Evolutionary conservation across 106 monocot species (phyloP).

Genomic region (Acorus calamus): DNA sequence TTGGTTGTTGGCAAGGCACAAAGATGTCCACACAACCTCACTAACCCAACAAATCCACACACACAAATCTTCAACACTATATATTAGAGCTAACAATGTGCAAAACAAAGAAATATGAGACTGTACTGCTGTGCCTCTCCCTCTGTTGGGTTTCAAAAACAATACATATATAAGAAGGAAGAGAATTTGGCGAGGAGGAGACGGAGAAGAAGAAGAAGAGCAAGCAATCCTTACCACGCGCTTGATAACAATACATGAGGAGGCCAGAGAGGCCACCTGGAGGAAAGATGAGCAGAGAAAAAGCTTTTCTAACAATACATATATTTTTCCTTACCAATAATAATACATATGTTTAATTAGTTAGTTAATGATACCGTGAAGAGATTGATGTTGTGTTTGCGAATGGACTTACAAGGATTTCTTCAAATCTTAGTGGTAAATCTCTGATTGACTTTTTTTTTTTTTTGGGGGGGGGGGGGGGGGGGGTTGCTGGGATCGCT

Average conservation of each 20-base stretch:
- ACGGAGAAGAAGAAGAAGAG: conserved; percentile 11
- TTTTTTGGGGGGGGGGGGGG: no score
- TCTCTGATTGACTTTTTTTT: no score
- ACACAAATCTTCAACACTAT: not conserved
- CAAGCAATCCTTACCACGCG: conserved; percentile 70
- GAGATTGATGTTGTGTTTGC: not conserved
- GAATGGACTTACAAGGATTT: conserved; percentile 98
- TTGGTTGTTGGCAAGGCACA: conserved; percentile 1
- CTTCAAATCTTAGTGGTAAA: conserved; percentile 96
- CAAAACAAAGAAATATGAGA: no score
- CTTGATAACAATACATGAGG: conserved; percentile 73
- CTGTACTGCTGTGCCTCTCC: conserved; percentile 20
- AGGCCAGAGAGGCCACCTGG: conserved; percentile 78
- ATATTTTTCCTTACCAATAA: no score
- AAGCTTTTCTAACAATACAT: conserved; percentile 5
- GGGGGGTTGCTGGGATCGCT: no score
- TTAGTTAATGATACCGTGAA: not conserved
- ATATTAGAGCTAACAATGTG: no score
- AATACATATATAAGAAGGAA: conserved; percentile 17
- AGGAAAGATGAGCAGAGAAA: conserved; percentile 72
- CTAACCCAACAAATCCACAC: not conserved
- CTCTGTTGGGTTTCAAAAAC: conserved; percentile 6
- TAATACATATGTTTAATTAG: not conserved
- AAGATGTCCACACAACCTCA: conserved; percentile 9
- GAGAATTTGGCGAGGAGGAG: conserved; percentile 3